Percentiles rank a stretch among this genome's conserved stretches.
phyloP scores from a whole-genome alignment of 73 alveolate genomes.

The Tetrahymena thermophila region DNA sequence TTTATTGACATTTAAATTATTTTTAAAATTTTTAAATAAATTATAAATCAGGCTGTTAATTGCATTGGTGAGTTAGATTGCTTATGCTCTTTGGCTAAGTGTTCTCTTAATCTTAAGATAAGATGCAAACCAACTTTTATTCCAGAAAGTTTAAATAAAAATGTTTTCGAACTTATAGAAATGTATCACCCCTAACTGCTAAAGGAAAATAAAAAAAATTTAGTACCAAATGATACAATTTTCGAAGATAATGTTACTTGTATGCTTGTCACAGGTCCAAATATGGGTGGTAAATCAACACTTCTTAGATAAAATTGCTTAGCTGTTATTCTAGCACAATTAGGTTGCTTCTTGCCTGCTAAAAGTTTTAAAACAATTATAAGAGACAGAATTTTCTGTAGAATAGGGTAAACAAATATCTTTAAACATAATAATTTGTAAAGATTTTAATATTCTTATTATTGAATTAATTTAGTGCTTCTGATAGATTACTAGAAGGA shows the following conservation, averaged over 20 bases:
- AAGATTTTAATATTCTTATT: background rate
- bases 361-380: slow-evolving; percentile 60
- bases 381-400: slow-evolving; percentile 83
- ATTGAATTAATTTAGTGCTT: slow-evolving; percentile 34
- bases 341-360: slow-evolving; percentile 90
- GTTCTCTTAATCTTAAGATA: background rate
- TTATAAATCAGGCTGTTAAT: slow-evolving; percentile 24
- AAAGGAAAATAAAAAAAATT: slow-evolving; percentile 42
- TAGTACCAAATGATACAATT: slow-evolving; percentile 63
- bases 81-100: slow-evolving; percentile 52
- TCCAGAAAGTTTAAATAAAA: background rate
- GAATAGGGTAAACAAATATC: slow-evolving; percentile 58
- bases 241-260: slow-evolving; percentile 26
- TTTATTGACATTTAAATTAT: background rate
- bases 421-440: background rate
- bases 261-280: slow-evolving; percentile 90
- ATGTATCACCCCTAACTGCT: slow-evolving; percentile 80
- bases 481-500: slow-evolving; percentile 88
- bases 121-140: slow-evolving; percentile 11
- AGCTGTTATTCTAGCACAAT: slow-evolving; percentile 81
- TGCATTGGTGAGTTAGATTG: slow-evolving; percentile 64
- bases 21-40: background rate
- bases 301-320: slow-evolving; percentile 74
- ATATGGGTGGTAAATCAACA: slow-evolving; percentile 97
- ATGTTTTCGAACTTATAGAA: slow-evolving; percentile 10